Percentiles rank a stretch among this genome's conserved stretches.
Conservation (phyloP, 176 grass and related monocot species). For the Carex myosuroides region DNA sequence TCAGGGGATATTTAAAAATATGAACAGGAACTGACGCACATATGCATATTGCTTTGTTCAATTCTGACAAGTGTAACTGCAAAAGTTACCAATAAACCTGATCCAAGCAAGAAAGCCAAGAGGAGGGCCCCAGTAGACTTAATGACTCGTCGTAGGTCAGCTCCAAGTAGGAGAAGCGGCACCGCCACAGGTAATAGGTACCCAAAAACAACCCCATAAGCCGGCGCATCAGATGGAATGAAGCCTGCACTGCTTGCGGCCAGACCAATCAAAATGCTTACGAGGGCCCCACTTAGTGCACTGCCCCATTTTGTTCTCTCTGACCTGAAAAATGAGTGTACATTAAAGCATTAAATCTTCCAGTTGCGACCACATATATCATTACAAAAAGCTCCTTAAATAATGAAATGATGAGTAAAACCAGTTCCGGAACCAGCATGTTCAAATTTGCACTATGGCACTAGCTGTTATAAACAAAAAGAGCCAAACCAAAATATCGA, state of each 20-base stretch:
- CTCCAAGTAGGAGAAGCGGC: slow-evolving; percentile 73
- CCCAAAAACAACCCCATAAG: slow-evolving; percentile 57
- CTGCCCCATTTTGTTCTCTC: slow-evolving; percentile 59
- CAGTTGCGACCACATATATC: neutral
- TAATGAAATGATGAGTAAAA: neutral
- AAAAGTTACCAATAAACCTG: slow-evolving; percentile 20
- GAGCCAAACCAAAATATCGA: neutral
- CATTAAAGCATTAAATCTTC: neutral
- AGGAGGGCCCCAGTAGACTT: slow-evolving; percentile 64
- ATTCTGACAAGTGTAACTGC: neutral
- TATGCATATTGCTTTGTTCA: neutral
- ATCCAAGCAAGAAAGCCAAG: slow-evolving; percentile 72
- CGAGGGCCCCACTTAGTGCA: slow-evolving; percentile 60
- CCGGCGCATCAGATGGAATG: slow-evolving; percentile 52
- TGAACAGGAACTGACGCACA: neutral
- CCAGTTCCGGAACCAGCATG: neutral
- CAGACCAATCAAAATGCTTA: slow-evolving; percentile 63
- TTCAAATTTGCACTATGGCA: neutral
- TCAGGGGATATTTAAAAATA: neutral
- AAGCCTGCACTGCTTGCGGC: slow-evolving; percentile 43
- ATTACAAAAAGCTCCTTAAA: neutral
- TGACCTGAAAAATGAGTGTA: slow-evolving; percentile 18
- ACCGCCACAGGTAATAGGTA: slow-evolving; percentile 67
- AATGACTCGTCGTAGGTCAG: slow-evolving; percentile 74
- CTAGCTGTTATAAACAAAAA: neutral